Percentiles rank a stretch among this genome's conserved stretches.
These are phyloP conservation scores for Stropharia rugosoannulata DNA, from an alignment of 768 basidiomycete genomes.

Conservation along the genomic window DNA sequence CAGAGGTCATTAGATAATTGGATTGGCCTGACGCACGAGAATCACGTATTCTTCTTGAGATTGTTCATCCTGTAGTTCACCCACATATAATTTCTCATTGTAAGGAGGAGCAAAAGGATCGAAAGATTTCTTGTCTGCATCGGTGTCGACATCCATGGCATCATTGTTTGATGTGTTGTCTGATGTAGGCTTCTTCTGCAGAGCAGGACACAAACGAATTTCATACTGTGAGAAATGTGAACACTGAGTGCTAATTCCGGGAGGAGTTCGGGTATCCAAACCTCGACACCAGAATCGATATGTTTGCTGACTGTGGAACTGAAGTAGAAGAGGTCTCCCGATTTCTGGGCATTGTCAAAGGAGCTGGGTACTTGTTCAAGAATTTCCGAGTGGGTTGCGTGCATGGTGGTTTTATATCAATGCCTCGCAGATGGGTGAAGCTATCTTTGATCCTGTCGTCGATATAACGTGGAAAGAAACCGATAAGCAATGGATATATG, in stretches of 20 bases:
- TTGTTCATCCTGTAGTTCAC: conserved; percentile 67
- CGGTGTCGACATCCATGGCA: conserved; percentile 17
- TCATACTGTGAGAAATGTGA: conserved; percentile 60
- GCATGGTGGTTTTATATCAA: conserved; percentile 1
- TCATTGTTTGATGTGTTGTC: conserved; percentile 39
- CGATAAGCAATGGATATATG: too few species aligned
- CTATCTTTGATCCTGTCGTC: too few species aligned
- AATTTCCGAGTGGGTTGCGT: conserved; percentile 47
- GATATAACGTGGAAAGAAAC: too few species aligned
- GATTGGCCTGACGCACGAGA: conserved; percentile 47
- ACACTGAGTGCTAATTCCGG: conserved; percentile 1
- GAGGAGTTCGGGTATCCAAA: conserved; percentile 25
- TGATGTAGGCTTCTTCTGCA: conserved; percentile 73
- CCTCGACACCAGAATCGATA: conserved; percentile 63
- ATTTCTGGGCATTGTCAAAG: conserved; percentile 56
- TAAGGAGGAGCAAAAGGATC: conserved; percentile 92
- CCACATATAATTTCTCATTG: conserved; percentile 69
- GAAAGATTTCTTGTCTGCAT: conserved; percentile 29
- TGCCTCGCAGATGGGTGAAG: not conserved
- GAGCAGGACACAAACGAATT: conserved; percentile 80
- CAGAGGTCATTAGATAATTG: not conserved
- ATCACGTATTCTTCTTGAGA: conserved; percentile 60
- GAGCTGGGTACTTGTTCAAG: conserved; percentile 50
- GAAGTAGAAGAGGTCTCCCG: conserved; percentile 76
- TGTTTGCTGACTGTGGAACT: conserved; percentile 68